These are phyloP conservation scores for Leishmania aethiopica DNA, from an alignment of 208 protist species.

Conservation along the genomic window DNA sequence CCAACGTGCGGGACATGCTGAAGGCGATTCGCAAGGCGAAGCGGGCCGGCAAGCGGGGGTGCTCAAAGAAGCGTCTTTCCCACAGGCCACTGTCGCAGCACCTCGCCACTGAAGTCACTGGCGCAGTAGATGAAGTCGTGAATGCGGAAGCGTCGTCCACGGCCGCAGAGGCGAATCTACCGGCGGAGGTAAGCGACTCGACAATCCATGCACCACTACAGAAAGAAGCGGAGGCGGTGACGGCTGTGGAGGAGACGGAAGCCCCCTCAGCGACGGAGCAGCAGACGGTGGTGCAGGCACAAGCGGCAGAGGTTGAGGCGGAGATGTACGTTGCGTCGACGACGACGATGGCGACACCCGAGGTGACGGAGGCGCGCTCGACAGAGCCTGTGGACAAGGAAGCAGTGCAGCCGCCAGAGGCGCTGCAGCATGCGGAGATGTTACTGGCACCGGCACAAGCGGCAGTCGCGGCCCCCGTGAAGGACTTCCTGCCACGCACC, in stretches of 20 bases:
- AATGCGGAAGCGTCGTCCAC: not conserved
- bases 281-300: constrained; percentile 8
- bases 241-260: constrained; percentile 19
- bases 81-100: not conserved
- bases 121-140: not conserved
- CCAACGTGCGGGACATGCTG: constrained; percentile 10
- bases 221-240: constrained; percentile 18
- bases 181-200: constrained; percentile 9
- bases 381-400: not conserved
- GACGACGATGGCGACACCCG: not conserved
- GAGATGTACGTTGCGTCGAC: not conserved
- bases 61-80: not conserved
- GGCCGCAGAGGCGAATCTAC: constrained; percentile 17
- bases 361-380: not conserved
- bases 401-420: not conserved
- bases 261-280: constrained; percentile 7
- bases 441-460: not conserved
- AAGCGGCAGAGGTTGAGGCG: not conserved
- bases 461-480: not conserved
- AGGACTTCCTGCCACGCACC: not conserved
- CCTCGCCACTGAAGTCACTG: not conserved
- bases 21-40: constrained; percentile 16
- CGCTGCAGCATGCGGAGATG: not conserved
- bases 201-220: constrained; percentile 4
- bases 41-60: not conserved